These are phyloP conservation scores for Blastocystis sp. DNA, from an alignment of 352 stramenopile species.

Conservation along the genomic window DNA sequence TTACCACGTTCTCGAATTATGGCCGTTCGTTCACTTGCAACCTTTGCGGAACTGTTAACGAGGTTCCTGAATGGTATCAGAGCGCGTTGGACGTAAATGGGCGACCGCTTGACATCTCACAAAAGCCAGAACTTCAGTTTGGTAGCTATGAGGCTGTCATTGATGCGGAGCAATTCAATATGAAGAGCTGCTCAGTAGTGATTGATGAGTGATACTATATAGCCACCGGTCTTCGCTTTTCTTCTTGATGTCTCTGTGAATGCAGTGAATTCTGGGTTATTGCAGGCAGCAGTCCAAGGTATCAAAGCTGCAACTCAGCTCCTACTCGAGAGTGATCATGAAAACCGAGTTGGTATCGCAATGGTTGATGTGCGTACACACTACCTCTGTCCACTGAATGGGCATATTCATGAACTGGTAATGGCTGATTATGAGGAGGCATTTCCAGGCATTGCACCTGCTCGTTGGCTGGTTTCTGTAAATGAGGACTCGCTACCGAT, in stretches of 20 bases:
- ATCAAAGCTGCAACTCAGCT: not conserved
- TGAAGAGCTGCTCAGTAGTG: not conserved
- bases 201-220: not conserved
- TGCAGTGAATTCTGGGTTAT: not conserved
- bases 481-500: not conserved
- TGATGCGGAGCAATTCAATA: not conserved
- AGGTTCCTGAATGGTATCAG: not conserved
- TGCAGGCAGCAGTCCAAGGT: not conserved
- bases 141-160: conserved; percentile 20
- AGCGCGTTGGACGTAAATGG: not conserved
- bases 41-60: not conserved
- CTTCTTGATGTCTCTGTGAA: not conserved
- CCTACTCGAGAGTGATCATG: not conserved
- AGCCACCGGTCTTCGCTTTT: not conserved
- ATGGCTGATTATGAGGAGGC: conserved; percentile 9
- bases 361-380: conserved; percentile 13
- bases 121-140: not conserved
- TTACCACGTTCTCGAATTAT: not conserved
- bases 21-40: not conserved
- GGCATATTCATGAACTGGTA: not conserved
- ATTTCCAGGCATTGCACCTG: not conserved
- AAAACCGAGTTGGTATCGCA: not conserved
- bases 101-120: not conserved
- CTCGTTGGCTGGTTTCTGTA: not conserved
- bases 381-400: not conserved